A percentile compares a stretch with the other conserved stretches of the same genome.
phyloP scores from a whole-genome alignment of 305 asterid species.

The Petunia hybrid region DNA sequence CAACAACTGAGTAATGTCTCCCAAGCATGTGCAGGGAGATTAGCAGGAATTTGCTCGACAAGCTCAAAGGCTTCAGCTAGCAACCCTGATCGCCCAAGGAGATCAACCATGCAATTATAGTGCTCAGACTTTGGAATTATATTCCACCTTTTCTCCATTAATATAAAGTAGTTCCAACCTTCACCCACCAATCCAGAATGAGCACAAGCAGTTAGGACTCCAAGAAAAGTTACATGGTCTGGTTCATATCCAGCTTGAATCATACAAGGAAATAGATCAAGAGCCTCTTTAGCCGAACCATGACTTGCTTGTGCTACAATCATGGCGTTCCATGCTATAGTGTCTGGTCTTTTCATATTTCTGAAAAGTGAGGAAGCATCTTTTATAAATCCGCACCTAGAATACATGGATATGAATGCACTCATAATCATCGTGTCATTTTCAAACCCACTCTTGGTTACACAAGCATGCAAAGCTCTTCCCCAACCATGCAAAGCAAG shows the following conservation, averaged over 20 bases:
- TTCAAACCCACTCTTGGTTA: constrained; percentile 54
- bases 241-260: constrained; percentile 51
- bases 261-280: constrained; percentile 55
- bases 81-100: constrained; percentile 63
- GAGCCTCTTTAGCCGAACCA: constrained; percentile 52
- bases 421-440: constrained; percentile 44
- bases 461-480: constrained; percentile 53
- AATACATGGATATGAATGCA: constrained; percentile 60
- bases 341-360: constrained; percentile 44
- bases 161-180: constrained; percentile 54
- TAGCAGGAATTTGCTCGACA: constrained; percentile 56
- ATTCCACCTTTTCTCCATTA: constrained; percentile 47
- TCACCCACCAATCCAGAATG: constrained; percentile 57
- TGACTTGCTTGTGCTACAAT: constrained; percentile 63
- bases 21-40: constrained; percentile 47
- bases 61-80: constrained; percentile 57
- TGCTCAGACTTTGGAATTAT: constrained; percentile 62
- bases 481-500: constrained; percentile 56
- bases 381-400: constrained; percentile 63
- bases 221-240: constrained; percentile 59
- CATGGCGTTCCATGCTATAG: constrained; percentile 64
- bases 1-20: constrained; percentile 69
- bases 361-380: constrained; percentile 52
- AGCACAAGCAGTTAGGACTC: constrained; percentile 64
- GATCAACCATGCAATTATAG: constrained; percentile 69